Percentiles rank a stretch among this genome's conserved stretches.
Evolutionary conservation across 371 early-diverging fungal genomes (phyloP).

Genomic region (Rhizomucor miehei): DNA sequence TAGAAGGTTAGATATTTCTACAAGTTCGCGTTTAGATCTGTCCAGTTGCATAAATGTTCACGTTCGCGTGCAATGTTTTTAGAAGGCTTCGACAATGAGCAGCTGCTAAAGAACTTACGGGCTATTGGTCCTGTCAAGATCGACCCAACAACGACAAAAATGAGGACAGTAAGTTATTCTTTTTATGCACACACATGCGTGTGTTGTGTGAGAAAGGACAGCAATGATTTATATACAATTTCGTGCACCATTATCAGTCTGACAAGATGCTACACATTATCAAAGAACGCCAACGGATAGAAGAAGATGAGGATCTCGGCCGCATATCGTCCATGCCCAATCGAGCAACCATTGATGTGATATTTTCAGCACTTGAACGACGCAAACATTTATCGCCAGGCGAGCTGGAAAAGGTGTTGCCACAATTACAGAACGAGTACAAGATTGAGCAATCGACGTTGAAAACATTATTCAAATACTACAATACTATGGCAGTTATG

Average conservation of each 20-base stretch:
- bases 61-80: slow-evolving; percentile 18
- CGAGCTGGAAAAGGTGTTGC: slow-evolving; percentile 18
- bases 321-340: slow-evolving; percentile 5
- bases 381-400: slow-evolving; percentile 35
- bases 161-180: slow-evolving; percentile 23
- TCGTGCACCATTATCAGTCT: slow-evolving; percentile 20
- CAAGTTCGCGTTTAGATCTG: no score
- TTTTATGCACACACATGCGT: no score
- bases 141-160: slow-evolving; percentile 29
- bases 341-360: slow-evolving; percentile 21
- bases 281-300: slow-evolving; percentile 24
- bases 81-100: slow-evolving; percentile 35
- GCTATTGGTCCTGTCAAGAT: slow-evolving; percentile 36
- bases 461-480: slow-evolving; percentile 26
- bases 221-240: neutral
- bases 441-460: slow-evolving; percentile 25
- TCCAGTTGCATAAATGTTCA: slow-evolving; percentile 11
- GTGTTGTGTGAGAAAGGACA: neutral
- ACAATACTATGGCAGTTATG: slow-evolving; percentile 39
- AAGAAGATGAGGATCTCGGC: slow-evolving; percentile 22
- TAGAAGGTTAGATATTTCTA: neutral
- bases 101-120: slow-evolving; percentile 31
- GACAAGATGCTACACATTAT: slow-evolving; percentile 45
- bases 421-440: slow-evolving; percentile 23
- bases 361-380: slow-evolving; percentile 33